A percentile compares a stretch with the other conserved stretches of the same genome.
Conservation (phyloP, 2,329 filamentous ascomycete genomes). For the Emergomyces pasteurianus region DNA sequence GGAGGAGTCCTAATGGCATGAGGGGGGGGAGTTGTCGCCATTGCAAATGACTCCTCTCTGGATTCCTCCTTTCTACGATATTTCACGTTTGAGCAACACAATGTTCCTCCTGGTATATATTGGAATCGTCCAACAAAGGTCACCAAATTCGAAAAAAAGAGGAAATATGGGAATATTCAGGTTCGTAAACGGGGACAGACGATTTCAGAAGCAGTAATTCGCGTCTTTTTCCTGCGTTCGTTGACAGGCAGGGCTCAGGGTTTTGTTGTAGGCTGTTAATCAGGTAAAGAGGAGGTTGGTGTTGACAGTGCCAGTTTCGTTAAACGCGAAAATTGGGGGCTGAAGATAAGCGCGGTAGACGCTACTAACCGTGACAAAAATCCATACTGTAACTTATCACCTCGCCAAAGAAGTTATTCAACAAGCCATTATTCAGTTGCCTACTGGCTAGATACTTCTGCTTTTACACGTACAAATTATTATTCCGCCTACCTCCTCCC, state of each 20-base stretch:
- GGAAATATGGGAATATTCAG: no score
- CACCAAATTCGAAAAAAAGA: neutral
- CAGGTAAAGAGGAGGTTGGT: neutral
- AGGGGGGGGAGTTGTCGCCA: constrained; percentile 36
- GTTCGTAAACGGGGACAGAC: neutral
- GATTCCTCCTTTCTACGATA: neutral
- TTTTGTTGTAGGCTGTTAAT: neutral
- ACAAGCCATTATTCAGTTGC: no score
- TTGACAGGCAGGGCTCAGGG: neutral
- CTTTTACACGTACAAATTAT: neutral
- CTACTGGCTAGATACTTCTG: neutral
- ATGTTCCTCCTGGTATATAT: neutral
- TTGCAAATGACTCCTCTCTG: constrained; percentile 10
- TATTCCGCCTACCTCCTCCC: neutral
- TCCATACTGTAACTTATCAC: no score
- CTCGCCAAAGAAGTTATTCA: no score
- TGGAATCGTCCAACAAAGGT: neutral
- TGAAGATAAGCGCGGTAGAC: neutral
- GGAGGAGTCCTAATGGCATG: constrained; percentile 29
- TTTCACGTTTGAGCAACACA: neutral
- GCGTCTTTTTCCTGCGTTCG: neutral
- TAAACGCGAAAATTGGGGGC: neutral
- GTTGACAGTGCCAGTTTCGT: neutral
- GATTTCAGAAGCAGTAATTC: neutral
- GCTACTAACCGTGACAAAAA: neutral